These are phyloP conservation scores for Ustilago xerochloae DNA, from an alignment of 1,284 basidiomycete genomes.

Conservation along the genomic window DNA sequence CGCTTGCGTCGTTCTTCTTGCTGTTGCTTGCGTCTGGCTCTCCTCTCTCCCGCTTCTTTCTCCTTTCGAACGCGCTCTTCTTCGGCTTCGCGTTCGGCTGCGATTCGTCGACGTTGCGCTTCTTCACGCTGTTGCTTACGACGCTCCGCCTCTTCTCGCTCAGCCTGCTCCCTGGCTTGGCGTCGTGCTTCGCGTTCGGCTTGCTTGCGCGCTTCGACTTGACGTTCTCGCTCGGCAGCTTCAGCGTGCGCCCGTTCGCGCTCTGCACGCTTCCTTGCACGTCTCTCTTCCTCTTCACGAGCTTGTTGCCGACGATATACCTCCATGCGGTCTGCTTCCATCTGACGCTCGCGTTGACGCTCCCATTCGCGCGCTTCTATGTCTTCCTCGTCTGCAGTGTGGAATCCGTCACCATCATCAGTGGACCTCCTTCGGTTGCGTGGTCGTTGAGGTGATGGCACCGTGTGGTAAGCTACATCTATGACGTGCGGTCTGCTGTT, in stretches of 20 bases:
- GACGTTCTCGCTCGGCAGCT: constrained; percentile 12
- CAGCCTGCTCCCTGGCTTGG: constrained; percentile 18
- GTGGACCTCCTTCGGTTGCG: constrained; percentile 23
- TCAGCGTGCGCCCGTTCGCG: constrained; percentile 23
- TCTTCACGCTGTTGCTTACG: constrained; percentile 19
- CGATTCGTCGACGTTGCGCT: constrained; percentile 19
- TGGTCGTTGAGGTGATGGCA: constrained; percentile 11
- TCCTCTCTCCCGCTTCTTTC: constrained; percentile 35
- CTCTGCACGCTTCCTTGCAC: constrained; percentile 16
- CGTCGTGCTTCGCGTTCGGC: constrained; percentile 33
- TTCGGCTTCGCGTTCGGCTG: constrained; percentile 29
- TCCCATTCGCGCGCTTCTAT: constrained; percentile 45
- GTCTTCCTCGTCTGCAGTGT: constrained; percentile 47
- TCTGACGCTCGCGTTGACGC: constrained; percentile 31
- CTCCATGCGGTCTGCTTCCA: constrained; percentile 38
- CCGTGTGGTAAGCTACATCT: constrained; percentile 6
- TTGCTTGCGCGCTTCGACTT: constrained; percentile 11
- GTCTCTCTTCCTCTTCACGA: constrained; percentile 28
- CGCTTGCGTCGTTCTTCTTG: constrained; percentile 28
- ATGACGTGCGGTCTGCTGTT: constrained; percentile 2
- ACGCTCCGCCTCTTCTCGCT: constrained; percentile 18
- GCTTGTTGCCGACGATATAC: constrained; percentile 28
- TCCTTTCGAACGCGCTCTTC: constrained; percentile 15
- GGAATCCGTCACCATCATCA: constrained; percentile 36
- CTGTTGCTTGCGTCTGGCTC: constrained; percentile 14